These are phyloP conservation scores for Ascochyta lentis DNA, from an alignment of 2,329 filamentous ascomycete species.

Conservation along the genomic window DNA sequence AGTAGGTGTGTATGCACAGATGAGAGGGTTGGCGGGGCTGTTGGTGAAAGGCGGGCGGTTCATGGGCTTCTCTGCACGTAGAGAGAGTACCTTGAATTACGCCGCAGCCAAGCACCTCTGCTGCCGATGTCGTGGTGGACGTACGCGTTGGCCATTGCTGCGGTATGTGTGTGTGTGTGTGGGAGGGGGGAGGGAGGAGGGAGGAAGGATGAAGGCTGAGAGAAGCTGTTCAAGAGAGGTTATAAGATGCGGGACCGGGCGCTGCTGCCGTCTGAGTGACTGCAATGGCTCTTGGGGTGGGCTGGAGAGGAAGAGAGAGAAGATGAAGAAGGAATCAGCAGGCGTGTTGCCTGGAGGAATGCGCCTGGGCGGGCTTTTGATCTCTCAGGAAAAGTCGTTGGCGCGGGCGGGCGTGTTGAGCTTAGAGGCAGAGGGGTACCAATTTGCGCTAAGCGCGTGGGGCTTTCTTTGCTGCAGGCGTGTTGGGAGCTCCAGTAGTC, in stretches of 20 bases:
- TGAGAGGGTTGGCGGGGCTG: background rate
- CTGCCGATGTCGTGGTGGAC: slow-evolving; percentile 17
- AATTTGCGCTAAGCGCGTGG: slow-evolving; percentile 33
- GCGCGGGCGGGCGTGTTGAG: slow-evolving; percentile 27
- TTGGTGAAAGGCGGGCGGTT: slow-evolving; percentile 7
- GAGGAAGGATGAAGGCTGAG: background rate
- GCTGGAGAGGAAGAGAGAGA: slow-evolving; percentile 2
- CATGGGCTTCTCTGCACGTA: slow-evolving; percentile 7
- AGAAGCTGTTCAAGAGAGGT: slow-evolving; percentile 16
- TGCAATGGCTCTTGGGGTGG: slow-evolving; percentile 20
- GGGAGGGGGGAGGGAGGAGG: too few species aligned
- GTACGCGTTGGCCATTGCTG: slow-evolving; percentile 72
- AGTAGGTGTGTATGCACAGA: slow-evolving; percentile 4
- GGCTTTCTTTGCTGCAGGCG: slow-evolving; percentile 17
- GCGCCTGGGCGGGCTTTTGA: slow-evolving; percentile 32
- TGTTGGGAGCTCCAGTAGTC: slow-evolving; percentile 18
- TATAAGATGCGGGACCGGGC: slow-evolving; percentile 22
- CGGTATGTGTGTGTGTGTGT: slow-evolving; percentile 4
- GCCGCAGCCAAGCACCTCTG: slow-evolving; percentile 16
- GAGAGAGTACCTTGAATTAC: slow-evolving; percentile 10
- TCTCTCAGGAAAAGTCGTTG: slow-evolving; percentile 29
- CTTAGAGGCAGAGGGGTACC: slow-evolving; percentile 36
- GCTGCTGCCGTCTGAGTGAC: slow-evolving; percentile 18
- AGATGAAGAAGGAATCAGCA: slow-evolving; percentile 9
- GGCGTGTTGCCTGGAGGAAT: slow-evolving; percentile 18